Evolutionary conservation across 495 filamentous ascomycete genomes (phyloP).

Genomic region (Neurospora sp.): DNA sequence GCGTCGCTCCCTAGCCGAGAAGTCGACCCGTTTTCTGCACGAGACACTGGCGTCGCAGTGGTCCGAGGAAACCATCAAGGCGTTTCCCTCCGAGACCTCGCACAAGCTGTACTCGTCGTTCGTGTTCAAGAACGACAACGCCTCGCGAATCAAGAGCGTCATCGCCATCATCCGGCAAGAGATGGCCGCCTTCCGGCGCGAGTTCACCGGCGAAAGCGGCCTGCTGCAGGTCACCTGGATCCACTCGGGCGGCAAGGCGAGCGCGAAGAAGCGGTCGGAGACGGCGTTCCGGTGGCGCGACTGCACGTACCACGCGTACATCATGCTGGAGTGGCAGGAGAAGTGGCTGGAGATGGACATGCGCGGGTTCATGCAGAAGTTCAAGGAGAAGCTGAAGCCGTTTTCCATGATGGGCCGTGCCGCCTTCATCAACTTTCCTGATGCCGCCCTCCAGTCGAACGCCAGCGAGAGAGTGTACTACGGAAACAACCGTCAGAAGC

Average conservation of each 20-base stretch:
- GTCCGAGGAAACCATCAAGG: slow-evolving; percentile 15
- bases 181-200: neutral
- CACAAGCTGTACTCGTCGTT: slow-evolving; percentile 14
- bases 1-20: slow-evolving; percentile 10
- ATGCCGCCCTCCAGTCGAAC: neutral
- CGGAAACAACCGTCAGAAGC: neutral
- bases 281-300: slow-evolving; percentile 19
- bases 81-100: slow-evolving; percentile 9
- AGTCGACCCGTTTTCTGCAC: slow-evolving; percentile 20
- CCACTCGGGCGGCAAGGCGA: slow-evolving; percentile 6
- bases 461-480: neutral
- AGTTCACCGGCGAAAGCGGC: neutral
- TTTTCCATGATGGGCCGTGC: neutral
- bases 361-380: slow-evolving; percentile 8
- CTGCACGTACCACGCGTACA: slow-evolving; percentile 13
- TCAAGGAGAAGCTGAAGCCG: slow-evolving; percentile 12
- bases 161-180: neutral
- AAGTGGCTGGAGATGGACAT: slow-evolving; percentile 20
- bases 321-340: slow-evolving; percentile 19
- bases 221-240: slow-evolving; percentile 1
- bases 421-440: neutral
- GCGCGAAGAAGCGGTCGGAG: neutral
- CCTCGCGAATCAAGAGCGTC: neutral
- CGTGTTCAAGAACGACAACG: neutral
- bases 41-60: slow-evolving; percentile 23